These are phyloP conservation scores for Oryza longistaminata DNA, from an alignment of 176 grass and related monocot genomes.

Conservation along the genomic window DNA sequence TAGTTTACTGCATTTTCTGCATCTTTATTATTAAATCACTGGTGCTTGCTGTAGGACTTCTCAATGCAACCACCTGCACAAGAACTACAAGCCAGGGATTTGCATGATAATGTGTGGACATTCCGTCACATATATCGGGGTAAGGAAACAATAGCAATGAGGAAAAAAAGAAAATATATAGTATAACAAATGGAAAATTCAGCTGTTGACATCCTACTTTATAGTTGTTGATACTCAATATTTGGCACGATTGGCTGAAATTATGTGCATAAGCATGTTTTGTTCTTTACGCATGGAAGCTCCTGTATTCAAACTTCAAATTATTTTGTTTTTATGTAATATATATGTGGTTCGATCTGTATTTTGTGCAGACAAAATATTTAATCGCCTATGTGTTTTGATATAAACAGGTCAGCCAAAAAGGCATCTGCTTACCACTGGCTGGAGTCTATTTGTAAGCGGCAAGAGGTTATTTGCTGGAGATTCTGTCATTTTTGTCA, in stretches of 20 bases:
- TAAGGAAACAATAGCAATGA: constrained; percentile 6
- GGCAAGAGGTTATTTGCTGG: constrained; percentile 67
- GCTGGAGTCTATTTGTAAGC: constrained; percentile 81
- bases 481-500: constrained; percentile 76
- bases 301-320: not conserved
- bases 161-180: not conserved
- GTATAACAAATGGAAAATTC: constrained; percentile 10
- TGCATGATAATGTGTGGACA: constrained; percentile 66
- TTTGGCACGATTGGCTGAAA: not conserved
- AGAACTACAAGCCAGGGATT: constrained; percentile 69
- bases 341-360: not conserved
- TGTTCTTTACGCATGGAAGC: not conserved
- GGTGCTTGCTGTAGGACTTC: constrained; percentile 52
- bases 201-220: not conserved
- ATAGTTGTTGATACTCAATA: not conserved
- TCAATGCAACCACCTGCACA: constrained; percentile 65
- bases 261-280: not conserved
- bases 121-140: constrained; percentile 76
- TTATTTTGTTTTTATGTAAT: not conserved
- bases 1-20: constrained; percentile 7
- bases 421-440: constrained; percentile 72
- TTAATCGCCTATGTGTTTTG: not conserved
- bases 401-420: constrained; percentile 61
- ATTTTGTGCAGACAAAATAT: constrained; percentile 13
- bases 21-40: not conserved